Percentiles rank a stretch among this genome's conserved stretches.
phyloP scores from a whole-genome alignment of 1,284 basidiomycete genomes.

The Heterobasidion irregulare region DNA sequence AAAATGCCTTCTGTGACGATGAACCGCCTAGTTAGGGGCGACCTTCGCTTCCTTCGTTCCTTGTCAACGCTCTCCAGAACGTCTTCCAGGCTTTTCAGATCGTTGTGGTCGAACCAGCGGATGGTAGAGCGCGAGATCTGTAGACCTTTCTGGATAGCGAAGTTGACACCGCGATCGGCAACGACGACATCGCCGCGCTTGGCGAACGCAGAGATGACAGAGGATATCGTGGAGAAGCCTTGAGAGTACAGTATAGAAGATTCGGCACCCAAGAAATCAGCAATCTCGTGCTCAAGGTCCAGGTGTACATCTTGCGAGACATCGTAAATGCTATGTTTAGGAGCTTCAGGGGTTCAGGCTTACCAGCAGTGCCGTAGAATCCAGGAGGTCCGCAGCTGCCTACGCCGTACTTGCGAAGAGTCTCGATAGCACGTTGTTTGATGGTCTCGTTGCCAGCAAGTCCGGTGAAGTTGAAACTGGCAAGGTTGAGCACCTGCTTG shows the following conservation, averaged over 20 bases:
- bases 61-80: constrained; percentile 80
- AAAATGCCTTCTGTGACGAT: constrained; percentile 98
- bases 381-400: constrained; percentile 96
- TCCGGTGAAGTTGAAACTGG: constrained; percentile 90
- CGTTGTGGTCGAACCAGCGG: constrained; percentile 95
- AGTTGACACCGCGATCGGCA: constrained; percentile 92
- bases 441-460: constrained; percentile 85
- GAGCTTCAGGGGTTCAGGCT: constrained; percentile 24
- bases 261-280: constrained; percentile 87
- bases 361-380: constrained; percentile 95
- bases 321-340: neutral
- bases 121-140: constrained; percentile 92
- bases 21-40: constrained; percentile 84
- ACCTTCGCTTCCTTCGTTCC: constrained; percentile 79
- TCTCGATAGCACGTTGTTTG: constrained; percentile 81
- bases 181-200: constrained; percentile 98
- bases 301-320: constrained; percentile 79
- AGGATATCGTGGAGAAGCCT: constrained; percentile 86
- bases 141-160: constrained; percentile 96
- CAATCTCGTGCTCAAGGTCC: constrained; percentile 82
- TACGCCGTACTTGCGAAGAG: constrained; percentile 87
- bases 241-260: constrained; percentile 92
- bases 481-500: constrained; percentile 83
- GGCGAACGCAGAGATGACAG: constrained; percentile 95
- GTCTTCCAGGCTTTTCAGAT: constrained; percentile 85